Evolutionary conservation across 1,139 yeast genomes (phyloP).

Genomic region (Magnusiomyces ingens): DNA sequence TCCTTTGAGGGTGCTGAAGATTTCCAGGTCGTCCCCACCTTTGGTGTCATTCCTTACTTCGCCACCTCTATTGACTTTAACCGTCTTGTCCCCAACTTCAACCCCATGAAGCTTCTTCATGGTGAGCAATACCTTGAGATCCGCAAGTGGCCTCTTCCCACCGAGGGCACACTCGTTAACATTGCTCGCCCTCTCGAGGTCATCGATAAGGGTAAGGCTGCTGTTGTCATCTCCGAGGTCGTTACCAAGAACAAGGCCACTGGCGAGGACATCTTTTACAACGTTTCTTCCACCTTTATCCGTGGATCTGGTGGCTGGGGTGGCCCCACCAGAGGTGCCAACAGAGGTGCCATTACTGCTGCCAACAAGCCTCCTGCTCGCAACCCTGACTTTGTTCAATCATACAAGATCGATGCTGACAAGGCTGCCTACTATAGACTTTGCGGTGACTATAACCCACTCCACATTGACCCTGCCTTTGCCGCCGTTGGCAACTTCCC

Average conservation of each 20-base stretch:
- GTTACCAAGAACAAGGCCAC: slow-evolving; percentile 63
- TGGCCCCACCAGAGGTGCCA: slow-evolving; percentile 49
- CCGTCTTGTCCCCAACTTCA: slow-evolving; percentile 67
- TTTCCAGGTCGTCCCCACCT: slow-evolving; percentile 88
- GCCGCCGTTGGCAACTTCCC: slow-evolving; percentile 87
- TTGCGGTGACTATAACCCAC: slow-evolving; percentile 91
- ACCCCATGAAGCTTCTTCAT: slow-evolving; percentile 77
- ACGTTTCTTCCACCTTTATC: slow-evolving; percentile 80
- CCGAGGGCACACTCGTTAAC: slow-evolving; percentile 51
- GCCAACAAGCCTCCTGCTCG: slow-evolving; percentile 58
- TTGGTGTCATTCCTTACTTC: slow-evolving; percentile 80
- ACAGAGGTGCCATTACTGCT: slow-evolving; percentile 52
- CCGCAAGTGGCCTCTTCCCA: slow-evolving; percentile 73
- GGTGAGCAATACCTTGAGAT: slow-evolving; percentile 92
- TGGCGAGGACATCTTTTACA: slow-evolving; percentile 65
- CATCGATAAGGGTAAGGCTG: slow-evolving; percentile 83
- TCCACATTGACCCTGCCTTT: slow-evolving; percentile 87
- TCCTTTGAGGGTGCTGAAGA: slow-evolving; percentile 70
- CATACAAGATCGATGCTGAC: slow-evolving; percentile 57
- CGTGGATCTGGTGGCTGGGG: slow-evolving; percentile 64
- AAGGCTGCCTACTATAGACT: slow-evolving; percentile 88
- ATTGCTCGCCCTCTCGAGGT: slow-evolving; percentile 63
- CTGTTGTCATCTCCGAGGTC: slow-evolving; percentile 70
- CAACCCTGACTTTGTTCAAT: slow-evolving; percentile 61
- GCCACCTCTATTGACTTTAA: slow-evolving; percentile 48